Evolutionary conservation across 2,329 filamentous ascomycete genomes (phyloP), one percentile per base, ranked within the genome.

Genomic region (Pseudohalonectria lignicola): DNA sequence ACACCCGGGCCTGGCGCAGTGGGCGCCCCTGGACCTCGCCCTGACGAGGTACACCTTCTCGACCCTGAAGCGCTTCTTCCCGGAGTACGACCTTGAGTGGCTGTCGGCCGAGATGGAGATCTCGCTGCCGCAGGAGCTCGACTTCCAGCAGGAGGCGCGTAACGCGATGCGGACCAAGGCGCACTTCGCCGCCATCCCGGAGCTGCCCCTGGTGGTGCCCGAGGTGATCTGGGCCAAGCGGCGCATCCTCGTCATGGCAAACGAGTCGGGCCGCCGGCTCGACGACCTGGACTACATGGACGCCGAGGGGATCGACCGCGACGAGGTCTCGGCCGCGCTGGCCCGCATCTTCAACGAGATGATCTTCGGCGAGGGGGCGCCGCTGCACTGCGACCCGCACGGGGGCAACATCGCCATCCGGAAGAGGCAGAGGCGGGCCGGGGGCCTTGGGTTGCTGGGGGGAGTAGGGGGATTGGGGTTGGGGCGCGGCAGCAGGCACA

Each of bases 291-390:
- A 76, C 13, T 96, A 84, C 54, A 68, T 98, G 4, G 92, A 96
- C 57, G 66, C 71, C 6, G 83, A 93, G 55, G 74, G 76, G 41
- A 98, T 98, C 54, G 86, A 94, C 58, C 79, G 92, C 16, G 92
- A 96, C 53, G 90, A 96, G 59, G 92, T 98, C 5, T 94, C 88
- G 0, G 88, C 90, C 1, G 83, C 87, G 0, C 68, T 98, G 4
- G 82, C 92, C 0, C 79, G 81, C 42, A 86, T 98, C 42, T 98
- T 98, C 71, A 98, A 98, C 66, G 88, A 96, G 57, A 98, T 98
- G 92, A 95, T 98, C 48, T 98, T 98, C 48, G 88, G 90, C 35
- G 75, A 80, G 37, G 74, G 81, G 42, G 90, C 90, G 0, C 87
- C 92, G 0, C 65, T 98, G 29, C 92, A 98, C 63, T 98, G 92